phyloP scores from a whole-genome alignment of 2,329 filamentous ascomycete species.

The Aureobasidium vineae region DNA sequence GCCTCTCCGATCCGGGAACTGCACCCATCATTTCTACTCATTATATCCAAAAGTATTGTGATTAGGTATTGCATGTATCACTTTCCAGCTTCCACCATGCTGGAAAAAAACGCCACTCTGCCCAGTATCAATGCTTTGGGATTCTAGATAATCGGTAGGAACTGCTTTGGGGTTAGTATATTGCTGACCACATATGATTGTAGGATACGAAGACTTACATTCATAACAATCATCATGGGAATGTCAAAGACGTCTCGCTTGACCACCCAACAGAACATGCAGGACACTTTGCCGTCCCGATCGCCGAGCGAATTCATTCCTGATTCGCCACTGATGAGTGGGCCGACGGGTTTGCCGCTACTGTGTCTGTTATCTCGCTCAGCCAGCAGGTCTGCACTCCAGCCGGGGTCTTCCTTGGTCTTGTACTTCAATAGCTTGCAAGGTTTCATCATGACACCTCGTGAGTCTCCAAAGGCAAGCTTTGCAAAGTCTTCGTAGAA shows the following conservation, averaged over 20 bases:
- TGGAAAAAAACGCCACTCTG: not conserved
- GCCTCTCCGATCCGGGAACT: not conserved
- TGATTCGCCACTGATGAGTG: constrained; percentile 59
- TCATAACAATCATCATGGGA: constrained; percentile 97
- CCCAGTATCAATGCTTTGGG: not conserved
- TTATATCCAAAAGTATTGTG: not conserved
- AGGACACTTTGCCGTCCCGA: constrained; percentile 87
- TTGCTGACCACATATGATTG: not conserved
- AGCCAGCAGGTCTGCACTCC: constrained; percentile 30
- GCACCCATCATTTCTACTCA: not conserved
- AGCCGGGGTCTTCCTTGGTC: constrained; percentile 59
- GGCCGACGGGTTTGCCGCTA: constrained; percentile 35
- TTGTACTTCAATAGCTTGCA: constrained; percentile 90
- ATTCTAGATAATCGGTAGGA: constrained; percentile 28
- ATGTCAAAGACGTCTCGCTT: constrained; percentile 98
- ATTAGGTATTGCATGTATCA: constrained; percentile 9
- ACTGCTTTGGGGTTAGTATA: constrained; percentile 14
- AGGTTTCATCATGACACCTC: constrained; percentile 77
- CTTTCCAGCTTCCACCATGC: not conserved
- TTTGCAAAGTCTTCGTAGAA: constrained; percentile 96
- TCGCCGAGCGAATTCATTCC: constrained; percentile 77
- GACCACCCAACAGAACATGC: constrained; percentile 95
- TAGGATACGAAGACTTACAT: constrained; percentile 62
- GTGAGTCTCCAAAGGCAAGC: constrained; percentile 86
- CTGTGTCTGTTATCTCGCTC: constrained; percentile 30